Conservation (phyloP, 805 yeast genomes). For the Suhomyces sp. region DNA sequence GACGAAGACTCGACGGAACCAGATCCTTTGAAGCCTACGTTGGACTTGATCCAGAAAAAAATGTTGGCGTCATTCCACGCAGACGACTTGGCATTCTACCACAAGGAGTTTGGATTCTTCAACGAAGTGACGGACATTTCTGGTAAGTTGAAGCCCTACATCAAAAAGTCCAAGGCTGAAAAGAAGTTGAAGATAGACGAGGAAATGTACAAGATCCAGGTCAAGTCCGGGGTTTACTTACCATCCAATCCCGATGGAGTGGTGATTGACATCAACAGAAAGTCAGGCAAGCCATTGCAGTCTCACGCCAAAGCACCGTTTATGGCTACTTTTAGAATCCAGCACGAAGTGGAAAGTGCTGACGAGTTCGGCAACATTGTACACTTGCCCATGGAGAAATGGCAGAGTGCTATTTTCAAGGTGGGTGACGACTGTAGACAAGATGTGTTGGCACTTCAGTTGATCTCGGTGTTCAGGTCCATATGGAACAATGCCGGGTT, state of each 20-base stretch:
- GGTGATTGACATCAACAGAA: conserved; percentile 87
- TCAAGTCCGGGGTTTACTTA: conserved; percentile 80
- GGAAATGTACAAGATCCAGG: conserved; percentile 77
- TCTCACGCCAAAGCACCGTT: conserved; percentile 99
- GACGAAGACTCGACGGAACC: conserved; percentile 84
- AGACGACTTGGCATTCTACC: conserved; percentile 64
- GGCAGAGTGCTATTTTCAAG: conserved; percentile 96
- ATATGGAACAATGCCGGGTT: conserved; percentile 87
- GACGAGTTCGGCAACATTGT: conserved; percentile 37
- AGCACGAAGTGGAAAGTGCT: conserved; percentile 49
- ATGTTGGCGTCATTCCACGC: conserved; percentile 62
- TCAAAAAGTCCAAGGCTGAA: conserved; percentile 92
- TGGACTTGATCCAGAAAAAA: conserved; percentile 66
- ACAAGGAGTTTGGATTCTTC: conserved; percentile 84
- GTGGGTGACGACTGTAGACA: conserved; percentile 99
- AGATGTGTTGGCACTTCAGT: conserved; percentile 89
- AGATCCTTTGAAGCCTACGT: conserved; percentile 75
- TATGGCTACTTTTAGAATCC: conserved; percentile 90
- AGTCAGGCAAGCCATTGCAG: conserved; percentile 91
- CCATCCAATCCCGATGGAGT: conserved; percentile 97
- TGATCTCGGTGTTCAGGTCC: conserved; percentile 85
- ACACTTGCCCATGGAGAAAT: conserved; percentile 52
- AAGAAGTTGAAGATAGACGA: conserved; percentile 95
- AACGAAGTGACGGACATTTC: conserved; percentile 89
- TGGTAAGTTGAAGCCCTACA: conserved; percentile 91